Evolutionary conservation across 2,329 filamentous ascomycete genomes (phyloP).

Genomic region (Pestalotiopsis sp.): DNA sequence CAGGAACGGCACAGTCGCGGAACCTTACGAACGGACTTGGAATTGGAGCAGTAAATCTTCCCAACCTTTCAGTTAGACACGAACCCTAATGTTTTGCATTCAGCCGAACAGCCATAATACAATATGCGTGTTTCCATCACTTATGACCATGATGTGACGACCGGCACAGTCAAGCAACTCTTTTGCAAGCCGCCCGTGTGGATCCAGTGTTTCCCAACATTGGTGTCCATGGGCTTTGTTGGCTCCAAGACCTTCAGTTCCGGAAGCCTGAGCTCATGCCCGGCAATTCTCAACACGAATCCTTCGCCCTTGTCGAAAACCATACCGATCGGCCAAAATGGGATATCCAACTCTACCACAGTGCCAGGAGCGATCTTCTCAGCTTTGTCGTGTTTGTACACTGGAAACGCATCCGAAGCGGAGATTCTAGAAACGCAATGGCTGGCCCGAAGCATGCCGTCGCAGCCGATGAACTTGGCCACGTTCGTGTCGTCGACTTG

Average conservation of each 20-base stretch:
- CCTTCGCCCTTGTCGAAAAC: constrained; percentile 26
- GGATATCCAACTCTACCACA: constrained; percentile 21
- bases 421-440: constrained; percentile 3
- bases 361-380: constrained; percentile 14
- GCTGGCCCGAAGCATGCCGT: constrained; percentile 25
- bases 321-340: constrained; percentile 26
- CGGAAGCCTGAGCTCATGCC: constrained; percentile 24
- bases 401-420: not conserved
- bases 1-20: not conserved
- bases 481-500: constrained; percentile 21
- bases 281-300: constrained; percentile 22
- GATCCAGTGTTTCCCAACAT: not conserved
- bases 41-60: not conserved
- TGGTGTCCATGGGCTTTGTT: not conserved
- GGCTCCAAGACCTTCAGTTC: not conserved
- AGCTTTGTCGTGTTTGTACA: constrained; percentile 7
- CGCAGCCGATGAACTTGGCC: constrained; percentile 22
- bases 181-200: constrained; percentile 3
- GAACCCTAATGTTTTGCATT: too few species aligned
- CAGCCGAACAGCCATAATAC: too few species aligned
- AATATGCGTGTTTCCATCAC: too few species aligned
- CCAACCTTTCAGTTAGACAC: too few species aligned
- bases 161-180: not conserved
- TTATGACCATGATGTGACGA: not conserved
- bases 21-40: not conserved